A percentile compares a stretch with the other conserved stretches of the same genome.
Conservation (phyloP, 129 eudicot species). For the Tagetes patula region DNA sequence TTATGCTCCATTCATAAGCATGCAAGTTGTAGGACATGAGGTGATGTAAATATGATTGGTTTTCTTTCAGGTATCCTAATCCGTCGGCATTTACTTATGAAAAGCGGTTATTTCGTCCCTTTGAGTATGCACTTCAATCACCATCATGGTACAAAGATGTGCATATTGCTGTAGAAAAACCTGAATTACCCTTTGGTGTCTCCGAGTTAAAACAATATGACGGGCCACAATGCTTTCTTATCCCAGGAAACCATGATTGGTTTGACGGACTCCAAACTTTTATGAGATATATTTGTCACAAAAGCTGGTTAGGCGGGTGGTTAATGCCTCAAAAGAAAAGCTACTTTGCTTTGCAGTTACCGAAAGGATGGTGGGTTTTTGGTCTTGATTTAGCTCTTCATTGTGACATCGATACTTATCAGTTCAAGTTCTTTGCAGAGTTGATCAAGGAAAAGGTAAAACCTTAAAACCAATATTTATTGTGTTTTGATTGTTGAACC, state of each 20-base stretch:
- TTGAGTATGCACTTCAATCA: slow-evolving; percentile 89
- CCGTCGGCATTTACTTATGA: slow-evolving; percentile 93
- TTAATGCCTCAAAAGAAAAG: slow-evolving; percentile 98
- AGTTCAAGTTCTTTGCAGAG: slow-evolving; percentile 90
- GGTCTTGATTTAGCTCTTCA: slow-evolving; percentile 98
- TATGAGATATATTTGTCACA: slow-evolving; percentile 97
- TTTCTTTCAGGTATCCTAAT: slow-evolving; percentile 76
- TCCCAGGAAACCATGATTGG: slow-evolving; percentile 99
- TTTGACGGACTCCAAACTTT: slow-evolving; percentile 97
- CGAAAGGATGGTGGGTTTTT: slow-evolving; percentile 96
- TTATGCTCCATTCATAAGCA: too few relatives aligned
- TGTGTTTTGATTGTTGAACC: neutral
- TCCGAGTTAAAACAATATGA: slow-evolving; percentile 64
- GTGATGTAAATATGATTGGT: neutral
- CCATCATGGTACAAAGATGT: slow-evolving; percentile 89
- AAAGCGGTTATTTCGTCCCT: slow-evolving; percentile 86
- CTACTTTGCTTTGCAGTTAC: slow-evolving; percentile 88
- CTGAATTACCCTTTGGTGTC: slow-evolving; percentile 88
- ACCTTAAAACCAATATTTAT: neutral
- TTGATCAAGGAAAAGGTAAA: slow-evolving; percentile 78
- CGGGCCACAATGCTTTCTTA: slow-evolving; percentile 94
- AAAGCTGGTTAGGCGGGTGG: slow-evolving; percentile 99
- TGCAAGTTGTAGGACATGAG: neutral
- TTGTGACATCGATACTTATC: slow-evolving; percentile 89
- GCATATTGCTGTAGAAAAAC: slow-evolving; percentile 86